phyloP scores from a whole-genome alignment of 495 filamentous ascomycete genomes.

The Viridothelium virens region DNA sequence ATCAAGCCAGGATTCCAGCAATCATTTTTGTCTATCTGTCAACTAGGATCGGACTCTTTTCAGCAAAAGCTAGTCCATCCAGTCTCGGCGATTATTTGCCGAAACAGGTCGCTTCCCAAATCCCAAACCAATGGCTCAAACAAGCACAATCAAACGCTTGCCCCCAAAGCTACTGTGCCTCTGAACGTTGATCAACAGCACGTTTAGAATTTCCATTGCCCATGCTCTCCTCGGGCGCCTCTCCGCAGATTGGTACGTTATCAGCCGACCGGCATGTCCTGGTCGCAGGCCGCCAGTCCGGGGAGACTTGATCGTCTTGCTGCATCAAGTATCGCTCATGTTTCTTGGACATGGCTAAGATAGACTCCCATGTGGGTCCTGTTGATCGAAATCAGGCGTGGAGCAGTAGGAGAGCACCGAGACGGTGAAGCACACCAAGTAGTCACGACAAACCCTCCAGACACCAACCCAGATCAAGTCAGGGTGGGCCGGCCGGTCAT shows the following conservation, averaged over 20 bases:
- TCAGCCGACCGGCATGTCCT: not conserved
- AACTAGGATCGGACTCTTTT: not conserved
- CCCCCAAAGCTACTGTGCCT: not conserved
- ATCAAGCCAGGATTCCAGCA: not conserved
- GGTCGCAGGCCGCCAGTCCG: not conserved
- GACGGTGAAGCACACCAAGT: not conserved
- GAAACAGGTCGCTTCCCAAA: not conserved
- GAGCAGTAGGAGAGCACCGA: not conserved
- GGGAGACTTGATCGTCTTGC: not conserved
- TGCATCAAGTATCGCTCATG: conserved; percentile 7
- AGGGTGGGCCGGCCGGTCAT: conserved; percentile 6
- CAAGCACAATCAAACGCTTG: too few species aligned
- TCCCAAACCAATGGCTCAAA: not conserved
- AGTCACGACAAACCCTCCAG: not conserved
- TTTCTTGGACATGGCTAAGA: not conserved
- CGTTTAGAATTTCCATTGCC: not conserved
- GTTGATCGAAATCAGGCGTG: not conserved
- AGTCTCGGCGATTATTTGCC: not conserved
- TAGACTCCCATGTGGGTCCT: not conserved
- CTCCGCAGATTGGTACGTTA: not conserved
- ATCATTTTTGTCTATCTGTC: not conserved
- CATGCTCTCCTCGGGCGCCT: not conserved
- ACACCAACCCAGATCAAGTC: not conserved
- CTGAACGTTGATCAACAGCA: not conserved
- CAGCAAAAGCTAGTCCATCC: not conserved